Evolutionary conservation across 2,329 filamentous ascomycete species (phyloP), one percentile per base, ranked within the genome.

Genomic region (Paramyrothecium sp.): DNA sequence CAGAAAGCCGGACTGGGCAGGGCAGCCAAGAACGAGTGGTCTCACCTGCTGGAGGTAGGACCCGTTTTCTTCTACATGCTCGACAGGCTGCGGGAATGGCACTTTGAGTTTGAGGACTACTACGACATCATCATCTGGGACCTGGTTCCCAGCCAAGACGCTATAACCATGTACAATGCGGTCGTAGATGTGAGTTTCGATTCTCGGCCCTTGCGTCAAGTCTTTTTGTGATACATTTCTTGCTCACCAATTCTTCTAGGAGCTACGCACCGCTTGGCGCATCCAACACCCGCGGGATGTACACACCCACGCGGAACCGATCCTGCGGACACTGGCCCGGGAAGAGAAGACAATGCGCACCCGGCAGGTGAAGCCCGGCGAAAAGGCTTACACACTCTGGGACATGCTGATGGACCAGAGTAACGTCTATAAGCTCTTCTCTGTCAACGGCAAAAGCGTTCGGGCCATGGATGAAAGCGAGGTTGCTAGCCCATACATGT

Each of bases 41-140:
- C 52, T 1, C 63, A 64, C 3, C 10, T 63, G 1, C 20, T 70
- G 11, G 63, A 64, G 10, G 56, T 68, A 0, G 68, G 66, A 5
- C 64, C 62, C 2, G 47, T 58, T 0, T 70, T 66, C 23, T 68
- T 69, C 47, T 57, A 60, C 33, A 50, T 67, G 61, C 64, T 59
- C 0, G 62, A 70, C 21, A 17, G 17, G 16, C n/a, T 65, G 7
- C 57, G 67, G 21, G 55, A 69, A 53, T 70, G 64, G 68, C 61
- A 62, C 0, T 67, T 69, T 44, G 58, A 61, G 2, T 70, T 70
- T 26, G 44, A 65, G 2, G 67, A 70, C 48, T 69, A 67, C 23
- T 68, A 69, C 20, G 67, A 70, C 44, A 57, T 70, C 20, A 68
- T 58, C 21, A 63, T 70, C 30, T 70, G 67, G 66, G 63, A 67